phyloP scores from a whole-genome alignment of 2,329 filamentous ascomycete species.

The Talaromyces sp. region DNA sequence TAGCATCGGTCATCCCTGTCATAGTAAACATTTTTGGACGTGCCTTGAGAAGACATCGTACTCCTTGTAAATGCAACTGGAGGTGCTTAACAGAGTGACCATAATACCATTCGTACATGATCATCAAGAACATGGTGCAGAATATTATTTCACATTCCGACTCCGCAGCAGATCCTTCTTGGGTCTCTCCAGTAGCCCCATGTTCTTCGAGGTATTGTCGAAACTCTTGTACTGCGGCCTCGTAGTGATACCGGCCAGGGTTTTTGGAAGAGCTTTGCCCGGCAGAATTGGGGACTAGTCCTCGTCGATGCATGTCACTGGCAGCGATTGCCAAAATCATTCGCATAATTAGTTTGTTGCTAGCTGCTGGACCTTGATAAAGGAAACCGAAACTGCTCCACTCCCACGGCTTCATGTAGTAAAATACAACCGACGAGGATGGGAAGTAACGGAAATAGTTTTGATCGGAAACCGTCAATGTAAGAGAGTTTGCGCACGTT shows the following conservation, averaged over 20 bases:
- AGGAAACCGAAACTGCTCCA: conserved; percentile 35
- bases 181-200: conserved; percentile 13
- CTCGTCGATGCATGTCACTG: conserved; percentile 31
- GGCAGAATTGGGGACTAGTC: conserved; percentile 19
- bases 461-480: conserved; percentile 28
- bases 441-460: conserved; percentile 31
- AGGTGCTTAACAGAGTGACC: conserved; percentile 29
- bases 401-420: conserved; percentile 33
- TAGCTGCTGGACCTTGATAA: conserved; percentile 28
- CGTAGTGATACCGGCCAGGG: conserved; percentile 30
- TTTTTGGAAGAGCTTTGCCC: conserved; percentile 25
- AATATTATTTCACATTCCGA: conserved; percentile 30
- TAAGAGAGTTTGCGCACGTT: conserved; percentile 28
- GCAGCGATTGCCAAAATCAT: conserved; percentile 34
- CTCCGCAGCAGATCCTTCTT: conserved; percentile 20
- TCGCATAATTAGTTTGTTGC: conserved; percentile 33
- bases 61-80: conserved; percentile 31
- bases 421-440: conserved; percentile 27
- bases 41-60: conserved; percentile 30
- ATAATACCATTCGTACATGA: conserved; percentile 32
- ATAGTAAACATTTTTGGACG: conserved; percentile 26
- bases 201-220: conserved; percentile 23
- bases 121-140: conserved; percentile 32
- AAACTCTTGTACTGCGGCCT: conserved; percentile 31
- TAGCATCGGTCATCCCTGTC: conserved; percentile 24